Conservation (phyloP, 2,329 filamentous ascomycete species). For the Botrytis cinerea region DNA sequence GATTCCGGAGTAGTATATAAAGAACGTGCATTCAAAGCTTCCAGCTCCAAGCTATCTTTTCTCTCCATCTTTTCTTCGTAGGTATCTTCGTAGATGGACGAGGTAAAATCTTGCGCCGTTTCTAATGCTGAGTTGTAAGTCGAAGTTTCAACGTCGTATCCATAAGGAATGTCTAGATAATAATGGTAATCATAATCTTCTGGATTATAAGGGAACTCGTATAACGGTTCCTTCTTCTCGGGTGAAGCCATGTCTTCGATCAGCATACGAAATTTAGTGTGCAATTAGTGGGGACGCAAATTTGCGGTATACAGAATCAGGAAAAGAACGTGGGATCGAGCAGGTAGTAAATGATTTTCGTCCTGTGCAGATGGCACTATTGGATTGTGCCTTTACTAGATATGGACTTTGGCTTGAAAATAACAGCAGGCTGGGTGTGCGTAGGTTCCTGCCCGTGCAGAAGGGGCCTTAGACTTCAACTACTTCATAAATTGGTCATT, state of each 20-base stretch:
- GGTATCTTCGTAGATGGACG: slow-evolving; percentile 6
- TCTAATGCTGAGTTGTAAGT: slow-evolving; percentile 16
- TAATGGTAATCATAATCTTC: slow-evolving; percentile 19
- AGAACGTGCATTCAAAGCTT: not conserved
- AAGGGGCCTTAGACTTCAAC: not conserved
- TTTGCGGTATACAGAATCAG: slow-evolving; percentile 10
- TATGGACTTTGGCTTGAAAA: slow-evolving; percentile 14
- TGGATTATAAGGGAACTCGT: slow-evolving; percentile 14
- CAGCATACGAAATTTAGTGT: slow-evolving; percentile 1
- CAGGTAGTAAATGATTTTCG: slow-evolving; percentile 14
- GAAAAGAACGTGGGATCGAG: slow-evolving; percentile 3
- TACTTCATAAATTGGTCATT: slow-evolving; percentile 1
- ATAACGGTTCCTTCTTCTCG: not conserved
- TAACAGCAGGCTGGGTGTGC: not conserved
- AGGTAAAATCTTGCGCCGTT: not conserved
- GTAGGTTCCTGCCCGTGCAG: slow-evolving; percentile 19
- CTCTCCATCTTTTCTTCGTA: slow-evolving; percentile 7
- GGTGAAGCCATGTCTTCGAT: slow-evolving; percentile 6
- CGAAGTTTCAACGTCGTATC: slow-evolving; percentile 20
- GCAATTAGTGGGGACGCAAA: slow-evolving; percentile 3
- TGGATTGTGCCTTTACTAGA: slow-evolving; percentile 4
- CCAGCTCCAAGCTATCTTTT: not conserved
- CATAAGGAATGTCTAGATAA: slow-evolving; percentile 9
- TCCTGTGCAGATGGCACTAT: slow-evolving; percentile 1
- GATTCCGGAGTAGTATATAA: not conserved